These are phyloP conservation scores for Tetrahymena thermophila DNA, from an alignment of 73 alveolate species.

Conservation along the genomic window DNA sequence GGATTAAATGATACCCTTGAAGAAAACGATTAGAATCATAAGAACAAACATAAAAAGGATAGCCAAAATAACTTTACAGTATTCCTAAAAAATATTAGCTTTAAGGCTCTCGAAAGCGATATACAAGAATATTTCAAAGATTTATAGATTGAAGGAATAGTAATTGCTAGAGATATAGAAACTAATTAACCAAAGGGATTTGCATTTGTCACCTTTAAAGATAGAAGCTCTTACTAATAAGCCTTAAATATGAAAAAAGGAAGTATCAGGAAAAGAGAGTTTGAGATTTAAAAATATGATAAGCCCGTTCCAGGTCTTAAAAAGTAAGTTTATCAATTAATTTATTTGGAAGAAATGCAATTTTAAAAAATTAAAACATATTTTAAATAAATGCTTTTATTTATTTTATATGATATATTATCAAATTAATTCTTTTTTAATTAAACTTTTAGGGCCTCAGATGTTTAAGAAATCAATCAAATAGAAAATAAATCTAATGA, in stretches of 20 bases:
- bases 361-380: no score
- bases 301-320: neutral
- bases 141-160: conserved; percentile 1
- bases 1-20: neutral
- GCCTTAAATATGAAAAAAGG: conserved; percentile 57
- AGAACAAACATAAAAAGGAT: neutral
- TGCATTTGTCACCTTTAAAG: conserved; percentile 66
- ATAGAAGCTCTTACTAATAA: conserved; percentile 45
- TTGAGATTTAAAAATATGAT: conserved; percentile 21
- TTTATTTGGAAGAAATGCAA: neutral
- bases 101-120: conserved; percentile 25
- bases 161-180: conserved; percentile 57
- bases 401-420: neutral
- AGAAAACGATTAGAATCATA: neutral
- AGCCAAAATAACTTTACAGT: neutral
- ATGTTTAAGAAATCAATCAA: neutral
- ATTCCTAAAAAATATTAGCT: conserved; percentile 21
- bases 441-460: neutral
- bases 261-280: conserved; percentile 57
- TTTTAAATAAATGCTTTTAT: no score
- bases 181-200: conserved; percentile 71
- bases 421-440: neutral
- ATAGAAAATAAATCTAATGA: neutral
- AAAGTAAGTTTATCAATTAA: neutral
- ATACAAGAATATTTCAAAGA: conserved; percentile 22